Conservation (phyloP, 257 asterid species). For the Nicotiana knightiana region DNA sequence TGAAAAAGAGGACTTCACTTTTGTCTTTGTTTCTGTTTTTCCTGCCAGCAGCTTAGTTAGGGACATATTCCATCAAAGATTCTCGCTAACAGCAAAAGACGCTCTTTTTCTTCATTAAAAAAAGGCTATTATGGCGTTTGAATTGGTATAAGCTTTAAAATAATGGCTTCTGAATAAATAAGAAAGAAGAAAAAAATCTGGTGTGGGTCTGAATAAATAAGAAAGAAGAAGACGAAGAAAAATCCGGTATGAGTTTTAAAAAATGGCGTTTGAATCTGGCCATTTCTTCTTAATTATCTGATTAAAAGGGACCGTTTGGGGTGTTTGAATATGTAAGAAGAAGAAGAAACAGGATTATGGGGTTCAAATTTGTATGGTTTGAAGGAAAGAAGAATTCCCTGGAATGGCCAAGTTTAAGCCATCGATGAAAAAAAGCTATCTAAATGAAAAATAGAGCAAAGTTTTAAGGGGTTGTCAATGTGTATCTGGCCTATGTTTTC, state of each 20-base stretch:
- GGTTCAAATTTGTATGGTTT: neutral
- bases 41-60: neutral
- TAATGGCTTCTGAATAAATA: neutral
- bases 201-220: neutral
- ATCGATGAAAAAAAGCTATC: neutral
- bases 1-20: neutral
- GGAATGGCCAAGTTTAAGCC: neutral
- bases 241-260: neutral
- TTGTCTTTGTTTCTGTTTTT: neutral
- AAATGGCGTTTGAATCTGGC: neutral
- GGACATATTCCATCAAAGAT: neutral
- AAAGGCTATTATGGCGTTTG: neutral
- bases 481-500: neutral
- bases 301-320: neutral
- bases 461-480: neutral
- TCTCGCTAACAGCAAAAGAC: neutral
- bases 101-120: neutral
- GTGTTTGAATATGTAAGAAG: neutral
- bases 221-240: neutral
- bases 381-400: neutral
- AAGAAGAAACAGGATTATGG: neutral
- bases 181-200: neutral
- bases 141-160: neutral
- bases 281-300: no score
- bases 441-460: neutral